Percentiles rank a stretch among this genome's conserved stretches.
phyloP scores from a whole-genome alignment of 2,329 filamentous ascomycete species.

The Microthyrium microscopicum region DNA sequence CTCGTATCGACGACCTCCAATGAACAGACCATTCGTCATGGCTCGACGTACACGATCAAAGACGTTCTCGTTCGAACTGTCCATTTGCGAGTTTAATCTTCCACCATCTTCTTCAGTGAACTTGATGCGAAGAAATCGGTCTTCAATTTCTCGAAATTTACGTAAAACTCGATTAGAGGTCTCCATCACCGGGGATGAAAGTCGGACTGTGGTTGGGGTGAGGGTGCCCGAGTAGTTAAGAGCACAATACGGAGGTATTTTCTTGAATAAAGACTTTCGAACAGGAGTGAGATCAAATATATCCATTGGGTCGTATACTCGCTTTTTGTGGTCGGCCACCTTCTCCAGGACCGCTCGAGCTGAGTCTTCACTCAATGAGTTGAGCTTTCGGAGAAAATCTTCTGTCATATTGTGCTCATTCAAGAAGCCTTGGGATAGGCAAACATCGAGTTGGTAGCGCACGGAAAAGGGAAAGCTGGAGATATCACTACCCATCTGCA shows the following conservation, averaged over 20 bases:
- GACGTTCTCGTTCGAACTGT: conserved; percentile 34
- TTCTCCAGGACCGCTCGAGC: conserved; percentile 59
- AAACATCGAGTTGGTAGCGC: conserved; percentile 84
- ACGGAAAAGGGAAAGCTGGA: conserved; percentile 24
- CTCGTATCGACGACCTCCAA: conserved; percentile 68
- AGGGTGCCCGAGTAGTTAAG: conserved; percentile 61
- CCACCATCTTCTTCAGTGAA: conserved; percentile 64
- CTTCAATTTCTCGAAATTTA: conserved; percentile 47
- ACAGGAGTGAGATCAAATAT: conserved; percentile 45
- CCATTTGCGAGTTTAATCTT: conserved; percentile 16
- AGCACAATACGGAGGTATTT: conserved; percentile 55
- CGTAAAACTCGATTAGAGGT: conserved; percentile 77
- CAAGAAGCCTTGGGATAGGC: conserved; percentile 63
- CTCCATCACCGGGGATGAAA: conserved; percentile 63
- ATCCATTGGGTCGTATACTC: conserved; percentile 51
- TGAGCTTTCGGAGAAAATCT: conserved; percentile 50
- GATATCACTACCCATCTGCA: neutral
- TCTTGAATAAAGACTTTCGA: conserved; percentile 19
- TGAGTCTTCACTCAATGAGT: conserved; percentile 12
- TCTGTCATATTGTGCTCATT: conserved; percentile 56
- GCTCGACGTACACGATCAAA: conserved; percentile 58
- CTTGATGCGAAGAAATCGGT: conserved; percentile 75
- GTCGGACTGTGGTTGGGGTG: conserved; percentile 71
- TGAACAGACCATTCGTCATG: conserved; percentile 59
- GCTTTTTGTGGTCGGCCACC: conserved; percentile 45